A percentile compares a stretch with the other conserved stretches of the same genome.
Evolutionary conservation across 148 eudicot species (phyloP).

Genomic region (Silene conica): DNA sequence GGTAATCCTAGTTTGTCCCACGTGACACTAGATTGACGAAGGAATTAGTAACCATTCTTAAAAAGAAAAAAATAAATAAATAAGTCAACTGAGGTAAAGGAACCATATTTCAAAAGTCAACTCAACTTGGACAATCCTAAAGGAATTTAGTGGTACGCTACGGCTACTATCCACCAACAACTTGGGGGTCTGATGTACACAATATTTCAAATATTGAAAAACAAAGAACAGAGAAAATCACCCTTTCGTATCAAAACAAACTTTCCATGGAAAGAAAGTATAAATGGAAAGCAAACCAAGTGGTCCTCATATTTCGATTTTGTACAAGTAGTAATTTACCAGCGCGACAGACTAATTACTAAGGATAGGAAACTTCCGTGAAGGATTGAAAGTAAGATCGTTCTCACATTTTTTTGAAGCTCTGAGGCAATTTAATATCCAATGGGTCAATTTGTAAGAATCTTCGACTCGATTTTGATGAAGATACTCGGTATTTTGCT

Average conservation of each 20-base stretch:
- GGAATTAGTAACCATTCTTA: neutral
- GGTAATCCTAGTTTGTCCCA: neutral
- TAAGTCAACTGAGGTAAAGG: neutral
- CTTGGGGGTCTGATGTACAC: too few species aligned
- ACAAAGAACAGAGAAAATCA: too few species aligned
- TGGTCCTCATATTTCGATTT: neutral
- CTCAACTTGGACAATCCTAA: too few species aligned
- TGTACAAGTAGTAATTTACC: neutral
- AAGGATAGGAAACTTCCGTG: neutral
- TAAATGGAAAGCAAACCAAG: neutral
- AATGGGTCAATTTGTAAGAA: slow-evolving; percentile 29
- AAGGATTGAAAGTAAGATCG: slow-evolving; percentile 1
- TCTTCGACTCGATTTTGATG: slow-evolving; percentile 36
- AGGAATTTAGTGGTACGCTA: neutral
- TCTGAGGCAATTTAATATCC: slow-evolving; percentile 60
- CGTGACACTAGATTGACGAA: neutral
- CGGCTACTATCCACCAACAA: neutral
- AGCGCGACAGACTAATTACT: neutral
- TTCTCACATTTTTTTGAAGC: slow-evolving; percentile 83
- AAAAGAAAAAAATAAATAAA: too few species aligned
- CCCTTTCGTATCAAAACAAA: too few species aligned
- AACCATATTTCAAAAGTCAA: too few species aligned
- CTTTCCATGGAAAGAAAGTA: neutral
- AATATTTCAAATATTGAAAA: too few species aligned
- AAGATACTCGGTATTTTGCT: slow-evolving; percentile 65